Evolutionary conservation across 2,329 filamentous ascomycete species (phyloP), one percentile per base, ranked within the genome.

Genomic region (Endothia cerciana): DNA sequence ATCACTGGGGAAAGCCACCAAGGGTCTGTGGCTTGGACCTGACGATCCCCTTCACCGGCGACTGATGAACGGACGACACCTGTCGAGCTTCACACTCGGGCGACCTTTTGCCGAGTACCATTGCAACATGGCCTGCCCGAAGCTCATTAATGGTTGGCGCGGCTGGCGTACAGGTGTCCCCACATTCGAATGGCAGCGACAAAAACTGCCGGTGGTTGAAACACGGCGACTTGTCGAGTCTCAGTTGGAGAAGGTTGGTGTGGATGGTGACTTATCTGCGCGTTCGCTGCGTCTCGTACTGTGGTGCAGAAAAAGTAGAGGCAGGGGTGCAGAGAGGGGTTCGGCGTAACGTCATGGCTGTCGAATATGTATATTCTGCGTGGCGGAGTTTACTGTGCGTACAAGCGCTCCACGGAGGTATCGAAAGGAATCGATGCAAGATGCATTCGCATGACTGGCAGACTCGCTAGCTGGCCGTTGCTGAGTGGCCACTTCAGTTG

Each of bases 71-170:
- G 15, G 17, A 53, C 55, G 25, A 41, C 28, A 17, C 30, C 43
- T 43, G 38, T 22, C 62, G 38, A 40, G 22, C 19, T 5, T 51
- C 15, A 15, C 51, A 40, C 40, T 67, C 59, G 65, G 53, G n/a
- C 59, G 36, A 15, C 51, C 19, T 58, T 62, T 38, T 40, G 62
- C 62, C 53, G 59, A 65, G 58, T 45, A 22, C 28, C 51, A 59
- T 51, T 22, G 30, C 61, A 59, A 47, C 13, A 53, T 25, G 61
- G 47, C 51, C 49, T 22, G 17, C 28, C 22, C 47, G 38, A 58
- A 41, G 59, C 51, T 55, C 30, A 55, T 22, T 28, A 55, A 11
- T 59, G 62, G 58, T 60, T 59, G 65, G 58, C 41, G 62, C 58
- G 62, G 58, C 36, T 59, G 53, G 19, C 5, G 19, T n/a, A 28